Base-by-base conservation (phyloP, 1,139 yeast species). In the Diutina sp. region DNA sequence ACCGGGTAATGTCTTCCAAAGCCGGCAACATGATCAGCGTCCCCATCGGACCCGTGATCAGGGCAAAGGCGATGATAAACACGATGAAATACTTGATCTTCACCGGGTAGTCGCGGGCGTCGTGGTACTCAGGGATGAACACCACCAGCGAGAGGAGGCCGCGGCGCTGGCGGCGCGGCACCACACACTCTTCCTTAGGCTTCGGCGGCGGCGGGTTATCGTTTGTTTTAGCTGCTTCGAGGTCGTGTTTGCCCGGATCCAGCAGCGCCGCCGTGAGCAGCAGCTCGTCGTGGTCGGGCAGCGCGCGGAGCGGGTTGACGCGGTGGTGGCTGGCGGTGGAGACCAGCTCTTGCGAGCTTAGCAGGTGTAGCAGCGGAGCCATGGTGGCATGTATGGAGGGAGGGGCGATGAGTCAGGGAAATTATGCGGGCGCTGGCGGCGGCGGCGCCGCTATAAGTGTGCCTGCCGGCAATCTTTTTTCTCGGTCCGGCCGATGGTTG, bases 1-100 rank as follows among this genome's bases (percentile, higher is more conserved):
- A 82, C 0, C 60, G 58, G 5, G 79, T 78, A 50, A 89, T 78
- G 58, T 83, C 80, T 55, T 80, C 79, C 53, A 88, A 80, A 0
- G 95, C 95, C 0, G 97, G 96, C 56, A 87, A 77, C 67, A 89
- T 76, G 58, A 90, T 87, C 1, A 93, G 84, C 1, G 95, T 85
- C n/a, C 95, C 96, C 91, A 90, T 86, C 9, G 97, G 96, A 0
- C 96, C 96, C 56, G 87, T 78, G 66, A 86, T 73, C 1, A 91
- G 88, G 5, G 93, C 90, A 59, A 80, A 72, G 0, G 95, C 91
- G 50, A 88, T 81, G 35, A 87, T 72, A 44, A 79, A 70, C 1
- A 87, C 87, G 56, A 89, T 75, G n/a, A 76, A 57, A 58, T 69
- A 65, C 64, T 89, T 87, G 58, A 76, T 66, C 1, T 60, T 56